phyloP scores from a whole-genome alignment of 2,329 filamentous ascomycete species.

The Penicillium fuscoglaucum region DNA sequence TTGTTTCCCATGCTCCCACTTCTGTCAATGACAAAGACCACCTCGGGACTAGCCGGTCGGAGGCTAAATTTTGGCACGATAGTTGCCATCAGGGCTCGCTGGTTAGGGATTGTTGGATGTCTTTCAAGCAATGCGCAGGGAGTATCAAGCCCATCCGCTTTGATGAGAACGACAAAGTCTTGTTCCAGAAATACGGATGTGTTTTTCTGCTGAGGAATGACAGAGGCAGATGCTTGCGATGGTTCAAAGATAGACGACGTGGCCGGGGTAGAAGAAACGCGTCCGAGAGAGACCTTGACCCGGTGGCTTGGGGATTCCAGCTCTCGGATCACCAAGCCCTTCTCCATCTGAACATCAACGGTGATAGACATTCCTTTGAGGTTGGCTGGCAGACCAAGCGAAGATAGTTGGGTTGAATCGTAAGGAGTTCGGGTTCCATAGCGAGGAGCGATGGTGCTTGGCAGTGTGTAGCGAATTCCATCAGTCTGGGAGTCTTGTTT shows the following conservation, averaged over 20 bases:
- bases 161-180: constrained; percentile 68
- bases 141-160: constrained; percentile 59
- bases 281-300: constrained; percentile 65
- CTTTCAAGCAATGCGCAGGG: constrained; percentile 66
- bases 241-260: constrained; percentile 50
- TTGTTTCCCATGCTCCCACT: constrained; percentile 61
- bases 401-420: background rate
- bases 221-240: constrained; percentile 62
- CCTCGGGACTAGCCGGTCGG: constrained; percentile 57
- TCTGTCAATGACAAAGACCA: constrained; percentile 72
- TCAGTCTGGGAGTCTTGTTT: constrained; percentile 70
- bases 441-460: constrained; percentile 65
- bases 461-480: constrained; percentile 68
- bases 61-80: constrained; percentile 70
- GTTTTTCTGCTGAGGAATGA: constrained; percentile 49
- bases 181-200: constrained; percentile 49
- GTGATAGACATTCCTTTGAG: constrained; percentile 53
- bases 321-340: constrained; percentile 58
- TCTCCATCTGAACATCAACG: constrained; percentile 61
- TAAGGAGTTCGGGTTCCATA: constrained; percentile 51
- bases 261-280: constrained; percentile 49
- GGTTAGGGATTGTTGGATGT: constrained; percentile 61
- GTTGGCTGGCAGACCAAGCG: background rate
- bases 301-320: constrained; percentile 69
- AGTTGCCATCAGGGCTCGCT: constrained; percentile 68